Evolutionary conservation across 2,329 filamentous ascomycete species (phyloP).

Genomic region (Colletotrichum theobromicola): DNA sequence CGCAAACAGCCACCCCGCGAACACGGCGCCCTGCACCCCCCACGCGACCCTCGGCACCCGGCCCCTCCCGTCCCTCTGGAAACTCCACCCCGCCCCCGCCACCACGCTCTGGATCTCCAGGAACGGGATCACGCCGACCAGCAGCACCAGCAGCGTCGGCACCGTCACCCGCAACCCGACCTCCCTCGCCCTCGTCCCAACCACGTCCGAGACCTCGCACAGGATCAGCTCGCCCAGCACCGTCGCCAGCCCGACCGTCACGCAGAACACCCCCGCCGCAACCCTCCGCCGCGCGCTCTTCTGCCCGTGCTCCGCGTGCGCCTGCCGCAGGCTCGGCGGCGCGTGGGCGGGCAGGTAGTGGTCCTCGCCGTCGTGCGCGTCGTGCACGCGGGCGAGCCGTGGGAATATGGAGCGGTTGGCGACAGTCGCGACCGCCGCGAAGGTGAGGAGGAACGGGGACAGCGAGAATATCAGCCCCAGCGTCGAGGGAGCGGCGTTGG

Average conservation of each 20-base stretch:
- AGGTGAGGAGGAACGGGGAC: conserved; percentile 74
- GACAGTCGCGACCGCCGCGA: conserved; percentile 65
- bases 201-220: conserved; percentile 80
- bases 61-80: conserved; percentile 62
- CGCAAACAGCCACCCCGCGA: conserved; percentile 70
- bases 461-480: conserved; percentile 62
- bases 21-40: conserved; percentile 66
- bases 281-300: conserved; percentile 56
- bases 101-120: conserved; percentile 76
- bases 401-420: conserved; percentile 76
- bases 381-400: conserved; percentile 64
- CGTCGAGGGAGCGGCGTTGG: conserved; percentile 38
- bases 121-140: conserved; percentile 78
- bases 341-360: conserved; percentile 67
- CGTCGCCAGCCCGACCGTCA: conserved; percentile 77
- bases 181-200: conserved; percentile 70
- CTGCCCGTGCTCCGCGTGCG: conserved; percentile 62
- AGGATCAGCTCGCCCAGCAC: conserved; percentile 83
- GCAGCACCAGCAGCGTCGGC: conserved; percentile 71
- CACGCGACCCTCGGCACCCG: conserved; percentile 65
- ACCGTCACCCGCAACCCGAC: conserved; percentile 74
- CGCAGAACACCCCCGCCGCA: conserved; percentile 72
- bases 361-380: conserved; percentile 60
- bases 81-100: conserved; percentile 63
- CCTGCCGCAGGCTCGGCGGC: conserved; percentile 62